phyloP scores from a whole-genome alignment of 2,329 filamentous ascomycete species.

The Ophiostoma fasciatum region DNA sequence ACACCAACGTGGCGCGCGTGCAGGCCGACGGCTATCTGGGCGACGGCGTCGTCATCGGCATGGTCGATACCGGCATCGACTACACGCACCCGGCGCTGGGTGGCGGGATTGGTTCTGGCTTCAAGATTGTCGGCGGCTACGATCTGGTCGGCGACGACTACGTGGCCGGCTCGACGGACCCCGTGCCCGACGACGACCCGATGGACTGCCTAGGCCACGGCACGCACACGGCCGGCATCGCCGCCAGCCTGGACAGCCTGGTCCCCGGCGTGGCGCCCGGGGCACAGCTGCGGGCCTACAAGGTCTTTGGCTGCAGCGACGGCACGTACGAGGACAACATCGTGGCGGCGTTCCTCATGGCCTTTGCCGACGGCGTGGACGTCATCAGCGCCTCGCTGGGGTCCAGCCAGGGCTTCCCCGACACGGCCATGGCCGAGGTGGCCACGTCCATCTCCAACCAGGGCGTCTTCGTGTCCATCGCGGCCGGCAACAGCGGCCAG shows the following conservation, averaged over 20 bases:
- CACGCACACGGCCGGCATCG: constrained; percentile 2
- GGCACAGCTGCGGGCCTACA: constrained; percentile 13
- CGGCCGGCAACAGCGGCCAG: constrained; percentile 25
- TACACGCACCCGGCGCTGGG: constrained; percentile 13
- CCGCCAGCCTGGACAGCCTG: background rate
- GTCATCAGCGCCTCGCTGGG: constrained; percentile 21
- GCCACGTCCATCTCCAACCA: constrained; percentile 24
- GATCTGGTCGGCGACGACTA: constrained; percentile 9
- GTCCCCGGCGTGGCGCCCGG: constrained; percentile 14
- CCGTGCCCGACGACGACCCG: background rate
- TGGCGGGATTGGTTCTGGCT: constrained; percentile 9
- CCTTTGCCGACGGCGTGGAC: constrained; percentile 23
- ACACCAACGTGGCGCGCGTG: constrained; percentile 13
- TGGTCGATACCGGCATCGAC: constrained; percentile 13
- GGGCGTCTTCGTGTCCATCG: constrained; percentile 25
- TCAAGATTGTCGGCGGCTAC: constrained; percentile 10
- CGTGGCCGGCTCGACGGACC: background rate
- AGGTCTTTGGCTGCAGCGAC: constrained; percentile 12
- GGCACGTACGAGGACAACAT: constrained; percentile 17
- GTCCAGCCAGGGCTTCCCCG: constrained; percentile 22
- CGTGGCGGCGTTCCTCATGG: constrained; percentile 21
- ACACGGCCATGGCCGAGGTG: constrained; percentile 23
- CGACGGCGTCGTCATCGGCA: constrained; percentile 10
- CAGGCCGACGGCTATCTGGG: constrained; percentile 10
- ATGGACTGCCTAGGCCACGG: constrained; percentile 3